Percentiles rank a stretch among this genome's conserved stretches.
Conservation (phyloP, 371 early-diverging fungal species). For the Quaeritorhiza haematococci region DNA sequence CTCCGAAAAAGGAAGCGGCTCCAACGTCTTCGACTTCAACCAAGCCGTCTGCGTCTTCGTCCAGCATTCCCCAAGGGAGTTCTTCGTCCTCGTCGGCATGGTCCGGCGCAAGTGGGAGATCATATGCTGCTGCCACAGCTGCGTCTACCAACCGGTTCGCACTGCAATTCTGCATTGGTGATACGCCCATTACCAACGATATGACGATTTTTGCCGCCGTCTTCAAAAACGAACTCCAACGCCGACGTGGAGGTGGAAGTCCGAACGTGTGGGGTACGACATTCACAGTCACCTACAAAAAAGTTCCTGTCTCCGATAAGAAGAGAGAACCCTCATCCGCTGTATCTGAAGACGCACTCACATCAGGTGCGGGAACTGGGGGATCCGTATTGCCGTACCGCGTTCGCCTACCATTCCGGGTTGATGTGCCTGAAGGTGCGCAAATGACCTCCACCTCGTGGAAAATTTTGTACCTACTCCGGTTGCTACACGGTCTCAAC, state of each 20-base stretch:
- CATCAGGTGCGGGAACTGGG: no score
- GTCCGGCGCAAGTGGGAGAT: neutral
- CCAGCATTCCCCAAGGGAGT: neutral
- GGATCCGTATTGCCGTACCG: no score
- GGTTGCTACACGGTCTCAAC: slow-evolving; percentile 48
- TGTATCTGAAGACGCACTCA: no score
- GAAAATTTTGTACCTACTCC: slow-evolving; percentile 47
- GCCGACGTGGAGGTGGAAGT: neutral
- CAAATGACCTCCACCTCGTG: slow-evolving; percentile 6
- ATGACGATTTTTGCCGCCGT: slow-evolving; percentile 35
- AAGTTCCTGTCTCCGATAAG: slow-evolving; percentile 8
- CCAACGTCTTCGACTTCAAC: slow-evolving; percentile 1
- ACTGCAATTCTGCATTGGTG: slow-evolving; percentile 29
- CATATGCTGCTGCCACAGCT: slow-evolving; percentile 18
- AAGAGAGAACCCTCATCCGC: no score
- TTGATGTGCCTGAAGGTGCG: slow-evolving; percentile 3
- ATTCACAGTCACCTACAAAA: slow-evolving; percentile 24
- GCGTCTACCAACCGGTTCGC: slow-evolving; percentile 14
- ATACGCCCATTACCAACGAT: slow-evolving; percentile 6
- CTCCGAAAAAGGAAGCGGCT: neutral
- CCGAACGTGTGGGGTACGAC: slow-evolving; percentile 31
- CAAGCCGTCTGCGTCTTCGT: slow-evolving; percentile 1
- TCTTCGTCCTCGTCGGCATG: neutral
- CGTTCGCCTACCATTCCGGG: slow-evolving; percentile 16
- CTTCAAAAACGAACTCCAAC: slow-evolving; percentile 19